phyloP scores from a whole-genome alignment of 345 rosid species.

The Psidium guajava region DNA sequence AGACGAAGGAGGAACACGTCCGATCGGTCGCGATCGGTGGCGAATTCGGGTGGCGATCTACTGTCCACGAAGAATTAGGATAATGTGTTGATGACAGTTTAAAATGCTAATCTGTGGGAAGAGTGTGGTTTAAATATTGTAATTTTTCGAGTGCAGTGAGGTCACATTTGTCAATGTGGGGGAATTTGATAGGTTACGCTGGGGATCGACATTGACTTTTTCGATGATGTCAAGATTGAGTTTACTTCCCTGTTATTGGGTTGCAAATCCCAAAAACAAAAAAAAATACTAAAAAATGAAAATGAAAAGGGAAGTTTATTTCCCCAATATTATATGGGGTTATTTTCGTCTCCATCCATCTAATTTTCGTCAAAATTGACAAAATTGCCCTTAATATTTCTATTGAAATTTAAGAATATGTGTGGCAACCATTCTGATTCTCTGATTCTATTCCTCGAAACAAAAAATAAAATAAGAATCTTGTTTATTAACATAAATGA shows the following conservation, averaged over 20 bases:
- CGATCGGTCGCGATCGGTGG: background rate
- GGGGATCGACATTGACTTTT: background rate
- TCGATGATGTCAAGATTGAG: background rate
- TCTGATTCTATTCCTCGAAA: no score
- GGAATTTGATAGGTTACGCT: background rate
- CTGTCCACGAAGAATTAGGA: background rate
- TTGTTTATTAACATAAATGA: no score
- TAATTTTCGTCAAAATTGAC: background rate
- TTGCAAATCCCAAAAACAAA: background rate
- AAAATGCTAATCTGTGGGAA: background rate
- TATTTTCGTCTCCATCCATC: background rate
- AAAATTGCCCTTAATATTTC: background rate
- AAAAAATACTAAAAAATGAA: background rate
- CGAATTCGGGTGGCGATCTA: background rate
- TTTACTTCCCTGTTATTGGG: background rate
- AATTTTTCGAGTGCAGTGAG: background rate
- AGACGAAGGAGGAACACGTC: background rate
- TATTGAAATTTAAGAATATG: background rate
- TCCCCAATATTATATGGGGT: background rate
- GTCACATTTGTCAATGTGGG: background rate
- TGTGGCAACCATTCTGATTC: no score
- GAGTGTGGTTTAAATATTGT: background rate
- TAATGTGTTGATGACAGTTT: background rate
- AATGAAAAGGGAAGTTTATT: background rate
- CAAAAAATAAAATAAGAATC: no score